phyloP scores from a whole-genome alignment of 1,139 yeast genomes.

The Yamadazyma membranifaciens region DNA sequence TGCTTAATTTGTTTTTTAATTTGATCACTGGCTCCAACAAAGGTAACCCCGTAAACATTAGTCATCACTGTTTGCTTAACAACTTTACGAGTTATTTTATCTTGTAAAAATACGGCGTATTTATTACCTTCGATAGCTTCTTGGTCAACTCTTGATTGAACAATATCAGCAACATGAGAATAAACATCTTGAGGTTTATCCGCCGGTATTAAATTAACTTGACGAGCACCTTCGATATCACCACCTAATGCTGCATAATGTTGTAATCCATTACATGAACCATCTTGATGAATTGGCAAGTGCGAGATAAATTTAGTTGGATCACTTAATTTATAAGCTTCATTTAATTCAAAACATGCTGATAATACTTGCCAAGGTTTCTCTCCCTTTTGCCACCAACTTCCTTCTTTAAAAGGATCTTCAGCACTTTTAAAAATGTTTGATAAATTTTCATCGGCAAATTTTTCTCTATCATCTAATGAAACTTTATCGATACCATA shows the following conservation, averaged over 20 bases:
- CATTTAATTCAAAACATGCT: constrained; percentile 74
- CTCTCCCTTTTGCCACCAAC: constrained; percentile 87
- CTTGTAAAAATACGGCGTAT: constrained; percentile 54
- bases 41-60: constrained; percentile 96
- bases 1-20: constrained; percentile 63
- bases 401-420: constrained; percentile 59
- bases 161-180: constrained; percentile 75
- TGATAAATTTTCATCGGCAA: constrained; percentile 66
- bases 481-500: constrained; percentile 87
- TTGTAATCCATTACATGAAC: constrained; percentile 95
- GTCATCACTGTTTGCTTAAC: constrained; percentile 99
- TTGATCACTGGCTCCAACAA: constrained; percentile 89
- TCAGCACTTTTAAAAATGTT: constrained; percentile 65
- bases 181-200: constrained; percentile 92
- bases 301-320: constrained; percentile 77
- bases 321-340: constrained; percentile 67
- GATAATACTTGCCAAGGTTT: constrained; percentile 96
- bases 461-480: constrained; percentile 69
- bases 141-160: constrained; percentile 53
- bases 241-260: constrained; percentile 99
- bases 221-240: constrained; percentile 89
- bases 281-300: constrained; percentile 95
- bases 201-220: constrained; percentile 82
- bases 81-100: constrained; percentile 76
- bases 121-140: constrained; percentile 60